These are phyloP conservation scores for Parafenestella ontariensis DNA, from an alignment of 2,329 filamentous ascomycete genomes.

Conservation along the genomic window DNA sequence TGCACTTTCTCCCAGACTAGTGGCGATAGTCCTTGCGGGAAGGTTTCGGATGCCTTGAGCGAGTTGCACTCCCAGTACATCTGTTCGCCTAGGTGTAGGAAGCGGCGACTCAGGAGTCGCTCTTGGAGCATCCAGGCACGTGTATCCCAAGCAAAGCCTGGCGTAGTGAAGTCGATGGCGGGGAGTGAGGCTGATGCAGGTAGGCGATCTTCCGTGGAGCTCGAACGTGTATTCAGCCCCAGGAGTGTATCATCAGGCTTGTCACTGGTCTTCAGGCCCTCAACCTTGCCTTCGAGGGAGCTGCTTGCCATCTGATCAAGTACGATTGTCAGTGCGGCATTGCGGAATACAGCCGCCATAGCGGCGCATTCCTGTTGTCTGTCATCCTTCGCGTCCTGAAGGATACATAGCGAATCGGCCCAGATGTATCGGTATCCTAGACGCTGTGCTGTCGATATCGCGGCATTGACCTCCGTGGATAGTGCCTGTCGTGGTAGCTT, in stretches of 20 bases:
- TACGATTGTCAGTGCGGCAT: slow-evolving; percentile 43
- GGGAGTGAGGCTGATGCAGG: slow-evolving; percentile 21
- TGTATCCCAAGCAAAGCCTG: slow-evolving; percentile 45
- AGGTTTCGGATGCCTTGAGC: slow-evolving; percentile 47
- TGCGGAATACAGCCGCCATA: slow-evolving; percentile 45
- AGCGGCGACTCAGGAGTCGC: slow-evolving; percentile 43
- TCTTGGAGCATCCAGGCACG: slow-evolving; percentile 47
- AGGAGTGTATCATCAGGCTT: neutral
- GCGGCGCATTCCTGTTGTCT: slow-evolving; percentile 37
- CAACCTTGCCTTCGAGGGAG: neutral
- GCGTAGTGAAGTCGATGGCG: slow-evolving; percentile 16
- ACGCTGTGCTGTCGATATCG: slow-evolving; percentile 32
- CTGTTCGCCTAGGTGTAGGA: slow-evolving; percentile 44
- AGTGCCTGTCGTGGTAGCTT: slow-evolving; percentile 27
- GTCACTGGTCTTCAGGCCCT: neutral
- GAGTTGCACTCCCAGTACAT: slow-evolving; percentile 49
- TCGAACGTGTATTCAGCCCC: neutral
- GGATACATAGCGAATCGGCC: slow-evolving; percentile 44
- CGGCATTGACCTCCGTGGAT: slow-evolving; percentile 31
- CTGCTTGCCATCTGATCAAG: slow-evolving; percentile 24
- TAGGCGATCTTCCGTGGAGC: slow-evolving; percentile 1
- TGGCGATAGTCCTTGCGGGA: slow-evolving; percentile 42
- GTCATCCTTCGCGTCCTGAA: slow-evolving; percentile 42
- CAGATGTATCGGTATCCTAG: slow-evolving; percentile 45
- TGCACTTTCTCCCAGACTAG: slow-evolving; percentile 49